Base-by-base conservation (phyloP, 2,329 filamentous ascomycete genomes). In the Nemania serpens region DNA sequence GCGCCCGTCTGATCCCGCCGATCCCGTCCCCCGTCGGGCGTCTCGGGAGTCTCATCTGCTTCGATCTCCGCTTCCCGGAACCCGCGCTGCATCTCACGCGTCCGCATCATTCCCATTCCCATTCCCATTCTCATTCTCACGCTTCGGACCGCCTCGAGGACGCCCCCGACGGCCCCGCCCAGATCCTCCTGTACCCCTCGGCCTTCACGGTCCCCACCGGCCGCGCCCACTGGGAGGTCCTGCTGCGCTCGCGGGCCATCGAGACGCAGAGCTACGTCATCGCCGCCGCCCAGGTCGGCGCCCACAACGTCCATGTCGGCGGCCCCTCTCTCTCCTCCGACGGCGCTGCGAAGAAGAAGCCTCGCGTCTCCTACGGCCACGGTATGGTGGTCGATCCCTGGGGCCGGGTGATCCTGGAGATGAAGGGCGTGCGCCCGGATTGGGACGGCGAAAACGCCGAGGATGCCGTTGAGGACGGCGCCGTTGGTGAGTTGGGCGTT, bases 181-280 rank as follows among this genome's bases (percentile, higher is more conserved):
- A 97, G 64, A 79, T 97, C 55, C 79, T 97, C 51, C 87, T 91
- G 0, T 97, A 94, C 72, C 94, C 94, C 0, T 94, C 91, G 5
- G 94, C 94, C 3, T 98, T 97, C 72, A 97, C 93, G 0, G 83
- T 96, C 0, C 87, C 89, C 1, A 97, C 94, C 0, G 94, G 94
- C 0, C 82, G 81, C 58, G 91, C 91, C 1, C 94, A 97, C 76
- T 98, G 94, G 94, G 87, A 92, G 70, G 81, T 86, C 2, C 78
- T 98, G 5, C 79, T 97, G 13, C 82, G 91, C 29, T 88, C 91
- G 3, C 82, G 94, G 48, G 94, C 94, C 10, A 91, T 97, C 62
- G 94, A 97, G 80, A 92, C 89, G 17, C 91, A 97, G 77, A 87
- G 87, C 57, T 98, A 91, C 79, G 88, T 97, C 1, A 79, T 97